A percentile compares a stretch with the other conserved stretches of the same genome.
Evolutionary conservation across 257 asterid species (phyloP).

Genomic region (Craterostigma plantagineum): DNA sequence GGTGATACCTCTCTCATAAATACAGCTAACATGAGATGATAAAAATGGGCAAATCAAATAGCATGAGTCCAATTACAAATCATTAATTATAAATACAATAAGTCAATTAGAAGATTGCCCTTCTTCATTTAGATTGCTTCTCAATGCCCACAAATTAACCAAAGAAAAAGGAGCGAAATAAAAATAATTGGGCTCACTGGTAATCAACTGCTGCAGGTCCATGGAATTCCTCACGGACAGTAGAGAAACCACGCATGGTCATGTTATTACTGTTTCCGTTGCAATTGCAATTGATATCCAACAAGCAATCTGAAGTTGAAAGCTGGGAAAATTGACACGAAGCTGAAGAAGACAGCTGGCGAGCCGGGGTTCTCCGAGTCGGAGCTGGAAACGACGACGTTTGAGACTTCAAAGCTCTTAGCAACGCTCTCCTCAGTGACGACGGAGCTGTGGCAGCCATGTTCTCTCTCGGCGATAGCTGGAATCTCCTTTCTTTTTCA

Average conservation of each 20-base stretch:
- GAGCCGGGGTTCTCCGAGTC: conserved; percentile 3
- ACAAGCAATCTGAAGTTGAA: conserved; percentile 7
- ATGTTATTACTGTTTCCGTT: too few relatives aligned
- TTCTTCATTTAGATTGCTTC: neutral
- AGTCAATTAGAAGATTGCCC: neutral
- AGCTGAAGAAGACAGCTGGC: conserved; percentile 8
- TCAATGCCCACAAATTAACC: neutral
- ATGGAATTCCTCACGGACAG: conserved; percentile 18
- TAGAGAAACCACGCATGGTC: conserved; percentile 27
- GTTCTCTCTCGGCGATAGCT: too few relatives aligned
- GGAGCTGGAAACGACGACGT: conserved; percentile 11
- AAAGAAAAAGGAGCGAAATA: too few relatives aligned
- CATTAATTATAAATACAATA: too few relatives aligned
- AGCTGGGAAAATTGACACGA: conserved; percentile 5
- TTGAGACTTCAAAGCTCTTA: conserved; percentile 16
- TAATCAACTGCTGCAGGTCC: conserved; percentile 43
- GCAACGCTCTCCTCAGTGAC: conserved; percentile 18
- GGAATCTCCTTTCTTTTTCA: too few relatives aligned
- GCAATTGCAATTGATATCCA: too few relatives aligned
- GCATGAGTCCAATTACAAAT: too few relatives aligned
- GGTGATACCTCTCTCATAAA: too few relatives aligned
- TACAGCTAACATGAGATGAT: too few relatives aligned
- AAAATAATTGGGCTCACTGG: too few relatives aligned
- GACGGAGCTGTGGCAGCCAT: too few relatives aligned
- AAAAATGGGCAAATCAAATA: too few relatives aligned